These are phyloP conservation scores for Pelargonium myrrhifolium DNA, from an alignment of 441 rosid genomes.

Conservation along the genomic window DNA sequence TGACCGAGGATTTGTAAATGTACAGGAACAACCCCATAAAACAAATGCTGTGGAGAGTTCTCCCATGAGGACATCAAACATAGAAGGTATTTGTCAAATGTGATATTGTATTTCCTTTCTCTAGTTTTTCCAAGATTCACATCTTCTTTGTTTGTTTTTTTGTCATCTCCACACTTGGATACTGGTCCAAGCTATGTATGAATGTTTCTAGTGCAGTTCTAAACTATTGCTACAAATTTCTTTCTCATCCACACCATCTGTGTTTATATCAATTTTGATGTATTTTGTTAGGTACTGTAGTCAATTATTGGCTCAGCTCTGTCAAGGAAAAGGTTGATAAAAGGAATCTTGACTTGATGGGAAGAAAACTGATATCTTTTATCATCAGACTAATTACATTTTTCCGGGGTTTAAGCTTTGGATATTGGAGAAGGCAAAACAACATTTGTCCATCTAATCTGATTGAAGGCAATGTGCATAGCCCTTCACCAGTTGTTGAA, in stretches of 20 bases:
- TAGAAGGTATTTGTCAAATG: conserved; percentile 31
- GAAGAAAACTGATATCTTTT: conserved; percentile 36
- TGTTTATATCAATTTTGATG: conserved; percentile 6
- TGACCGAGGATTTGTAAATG: conserved; percentile 25
- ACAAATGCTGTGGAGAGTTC: conserved; percentile 18
- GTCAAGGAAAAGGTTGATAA: conserved; percentile 43
- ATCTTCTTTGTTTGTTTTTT: neutral
- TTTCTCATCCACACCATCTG: neutral
- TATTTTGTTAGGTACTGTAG: conserved; percentile 35
- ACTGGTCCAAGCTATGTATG: neutral
- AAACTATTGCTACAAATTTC: neutral
- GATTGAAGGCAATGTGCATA: conserved; percentile 30
- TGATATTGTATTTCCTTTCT: neutral
- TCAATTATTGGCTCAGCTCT: conserved; percentile 35
- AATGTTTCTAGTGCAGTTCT: neutral
- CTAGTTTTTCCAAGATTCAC: conserved; percentile 2
- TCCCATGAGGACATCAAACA: conserved; percentile 18
- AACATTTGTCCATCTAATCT: conserved; percentile 40
- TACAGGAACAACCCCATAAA: conserved; percentile 27
- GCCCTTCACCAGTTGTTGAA: conserved; percentile 22
- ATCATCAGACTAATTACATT: conserved; percentile 44
- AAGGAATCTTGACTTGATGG: conserved; percentile 27
- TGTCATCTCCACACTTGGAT: neutral
- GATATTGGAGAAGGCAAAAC: conserved; percentile 49
- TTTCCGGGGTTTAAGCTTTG: conserved; percentile 34